phyloP scores from a whole-genome alignment of 768 basidiomycete species.

The Lactarius trivialis region DNA sequence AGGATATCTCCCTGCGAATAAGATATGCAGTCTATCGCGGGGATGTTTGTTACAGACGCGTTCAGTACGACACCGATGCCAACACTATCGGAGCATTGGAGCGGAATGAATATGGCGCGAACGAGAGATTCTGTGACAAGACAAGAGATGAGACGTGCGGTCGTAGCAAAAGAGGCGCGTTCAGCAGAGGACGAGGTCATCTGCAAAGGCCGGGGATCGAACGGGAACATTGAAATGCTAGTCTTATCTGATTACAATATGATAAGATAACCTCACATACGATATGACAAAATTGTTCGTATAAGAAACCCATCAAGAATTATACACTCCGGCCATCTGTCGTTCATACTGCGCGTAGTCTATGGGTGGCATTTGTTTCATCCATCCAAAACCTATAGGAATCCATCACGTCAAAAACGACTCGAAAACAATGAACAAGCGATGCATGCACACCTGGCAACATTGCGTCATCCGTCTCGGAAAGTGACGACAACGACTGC shows the following conservation, averaged over 20 bases:
- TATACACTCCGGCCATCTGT: not conserved
- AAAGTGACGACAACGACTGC: slow-evolving; percentile 16
- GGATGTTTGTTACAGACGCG: slow-evolving; percentile 23
- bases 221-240: not conserved
- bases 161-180: slow-evolving; percentile 41
- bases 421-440: not conserved
- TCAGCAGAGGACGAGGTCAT: slow-evolving; percentile 2
- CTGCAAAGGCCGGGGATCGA: not conserved
- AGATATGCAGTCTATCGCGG: slow-evolving; percentile 8
- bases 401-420: not conserved
- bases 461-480: slow-evolving; percentile 8
- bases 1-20: slow-evolving; percentile 36
- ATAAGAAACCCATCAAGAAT: not conserved
- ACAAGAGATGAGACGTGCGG: slow-evolving; percentile 48
- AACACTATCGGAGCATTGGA: slow-evolving; percentile 30
- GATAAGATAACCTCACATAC: not conserved
- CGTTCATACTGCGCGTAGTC: slow-evolving; percentile 8
- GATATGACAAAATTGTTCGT: not conserved
- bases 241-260: not conserved
- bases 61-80: slow-evolving; percentile 41
- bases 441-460: slow-evolving; percentile 18
- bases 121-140: slow-evolving; percentile 52
- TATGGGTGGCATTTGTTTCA: slow-evolving; percentile 21
- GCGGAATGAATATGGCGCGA: slow-evolving; percentile 41
- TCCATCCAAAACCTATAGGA: slow-evolving; percentile 19